A percentile compares a stretch with the other conserved stretches of the same genome.
Evolutionary conservation across 169 alveolate genomes (phyloP).

Genomic region (Eimeria necatrix): DNA sequence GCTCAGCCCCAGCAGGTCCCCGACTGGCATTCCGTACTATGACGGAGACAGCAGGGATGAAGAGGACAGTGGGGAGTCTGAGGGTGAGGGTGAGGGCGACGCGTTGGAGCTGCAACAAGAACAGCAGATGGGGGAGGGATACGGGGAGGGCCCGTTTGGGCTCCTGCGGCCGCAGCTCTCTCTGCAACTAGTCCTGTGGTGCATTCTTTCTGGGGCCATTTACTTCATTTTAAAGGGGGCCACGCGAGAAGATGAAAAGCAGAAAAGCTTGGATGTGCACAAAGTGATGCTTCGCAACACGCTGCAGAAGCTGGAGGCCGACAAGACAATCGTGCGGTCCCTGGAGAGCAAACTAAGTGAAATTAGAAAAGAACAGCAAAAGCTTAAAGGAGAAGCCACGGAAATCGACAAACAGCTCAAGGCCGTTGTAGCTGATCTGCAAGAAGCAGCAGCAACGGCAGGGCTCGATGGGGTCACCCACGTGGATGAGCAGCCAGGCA

Average conservation of each 20-base stretch:
- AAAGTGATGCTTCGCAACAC: neutral
- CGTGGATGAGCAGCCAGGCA: neutral
- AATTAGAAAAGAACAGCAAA: too few relatives aligned
- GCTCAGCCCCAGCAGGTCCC: too few relatives aligned
- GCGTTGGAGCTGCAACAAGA: neutral
- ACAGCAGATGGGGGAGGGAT: neutral
- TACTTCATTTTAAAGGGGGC: neutral
- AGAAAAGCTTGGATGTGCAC: slow-evolving; percentile 6
- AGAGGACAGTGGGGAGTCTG: neutral
- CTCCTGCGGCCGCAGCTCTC: slow-evolving; percentile 10
- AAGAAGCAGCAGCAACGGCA: neutral
- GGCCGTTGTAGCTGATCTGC: neutral
- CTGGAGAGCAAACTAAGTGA: neutral
- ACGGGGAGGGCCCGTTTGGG: neutral
- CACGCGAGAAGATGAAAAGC: slow-evolving; percentile 30
- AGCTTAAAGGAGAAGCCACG: neutral
- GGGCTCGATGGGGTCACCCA: neutral
- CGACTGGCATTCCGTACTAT: neutral
- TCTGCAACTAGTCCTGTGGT: slow-evolving; percentile 7
- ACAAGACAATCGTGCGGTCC: neutral
- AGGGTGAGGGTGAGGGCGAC: neutral
- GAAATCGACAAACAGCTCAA: neutral
- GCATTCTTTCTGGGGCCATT: neutral
- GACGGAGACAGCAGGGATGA: neutral
- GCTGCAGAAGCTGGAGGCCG: neutral